Conservation (phyloP, 345 rosid genomes). For the Populus euphratica region DNA sequence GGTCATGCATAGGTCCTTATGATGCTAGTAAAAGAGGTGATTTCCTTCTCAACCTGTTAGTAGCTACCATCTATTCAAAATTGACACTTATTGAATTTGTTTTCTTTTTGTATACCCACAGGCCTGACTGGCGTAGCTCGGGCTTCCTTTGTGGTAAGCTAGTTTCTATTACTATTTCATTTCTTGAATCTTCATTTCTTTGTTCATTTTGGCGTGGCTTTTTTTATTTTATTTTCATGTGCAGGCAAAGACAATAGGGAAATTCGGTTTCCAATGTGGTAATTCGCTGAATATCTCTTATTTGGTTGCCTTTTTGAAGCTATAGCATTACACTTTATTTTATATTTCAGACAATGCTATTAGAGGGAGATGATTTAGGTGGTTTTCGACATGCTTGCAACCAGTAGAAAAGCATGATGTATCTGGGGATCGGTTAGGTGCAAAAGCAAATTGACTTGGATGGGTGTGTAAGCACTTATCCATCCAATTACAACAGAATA, state of each 20-base stretch:
- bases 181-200: neutral
- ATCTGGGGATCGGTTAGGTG: too few species aligned
- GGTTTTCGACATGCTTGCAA: neutral
- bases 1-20: conserved; percentile 56
- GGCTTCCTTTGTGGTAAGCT: conserved; percentile 67
- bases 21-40: conserved; percentile 60
- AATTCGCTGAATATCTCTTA: conserved; percentile 18
- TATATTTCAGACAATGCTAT: neutral
- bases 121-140: conserved; percentile 62
- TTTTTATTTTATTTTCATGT: conserved; percentile 12
- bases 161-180: neutral
- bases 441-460: too few species aligned
- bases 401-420: too few species aligned
- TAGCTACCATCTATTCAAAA: neutral
- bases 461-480: too few species aligned
- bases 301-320: neutral
- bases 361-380: neutral
- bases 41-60: neutral
- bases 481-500: too few species aligned
- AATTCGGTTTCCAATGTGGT: conserved; percentile 66
- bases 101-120: conserved; percentile 19
- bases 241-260: conserved; percentile 65
- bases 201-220: neutral
- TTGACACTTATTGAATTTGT: neutral
- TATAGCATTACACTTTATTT: neutral